Evolutionary conservation across 371 early-diverging fungal genomes (phyloP).

Genomic region (Mortierella sp.): DNA sequence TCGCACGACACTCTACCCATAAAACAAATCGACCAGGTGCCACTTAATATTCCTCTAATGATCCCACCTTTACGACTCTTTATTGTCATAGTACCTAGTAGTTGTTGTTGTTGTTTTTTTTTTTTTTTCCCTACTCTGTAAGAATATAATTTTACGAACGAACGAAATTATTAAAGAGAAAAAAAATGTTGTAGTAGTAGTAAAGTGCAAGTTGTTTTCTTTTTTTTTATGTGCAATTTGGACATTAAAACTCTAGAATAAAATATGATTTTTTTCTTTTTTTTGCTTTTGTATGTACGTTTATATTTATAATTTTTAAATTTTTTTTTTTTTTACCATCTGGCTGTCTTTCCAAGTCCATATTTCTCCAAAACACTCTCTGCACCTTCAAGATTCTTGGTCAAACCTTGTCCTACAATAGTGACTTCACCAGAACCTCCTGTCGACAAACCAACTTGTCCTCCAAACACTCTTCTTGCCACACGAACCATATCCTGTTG

Average conservation of each 20-base stretch:
- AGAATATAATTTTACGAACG: no score
- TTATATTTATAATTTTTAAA: background rate
- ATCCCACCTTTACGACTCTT: background rate
- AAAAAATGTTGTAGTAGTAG: no score
- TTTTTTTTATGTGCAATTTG: background rate
- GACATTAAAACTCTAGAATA: constrained; percentile 2
- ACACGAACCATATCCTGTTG: constrained; percentile 80
- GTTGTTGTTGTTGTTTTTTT: no score
- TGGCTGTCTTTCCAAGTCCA: constrained; percentile 58
- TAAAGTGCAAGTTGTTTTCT: no score
- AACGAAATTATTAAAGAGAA: no score
- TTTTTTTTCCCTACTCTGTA: no score
- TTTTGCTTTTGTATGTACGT: constrained; percentile 2
- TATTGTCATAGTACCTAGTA: no score
- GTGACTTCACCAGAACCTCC: constrained; percentile 71
- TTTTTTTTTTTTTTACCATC: constrained; percentile 26
- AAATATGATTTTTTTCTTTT: background rate
- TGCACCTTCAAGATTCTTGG: constrained; percentile 61
- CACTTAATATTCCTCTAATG: background rate
- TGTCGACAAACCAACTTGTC: constrained; percentile 64
- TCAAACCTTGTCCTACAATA: constrained; percentile 66
- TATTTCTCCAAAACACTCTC: constrained; percentile 60
- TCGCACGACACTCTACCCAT: no score
- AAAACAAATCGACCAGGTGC: no score
- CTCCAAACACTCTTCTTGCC: constrained; percentile 68